Conservation (phyloP, 495 filamentous ascomycete genomes). For the Annulohypoxylon stygium region DNA sequence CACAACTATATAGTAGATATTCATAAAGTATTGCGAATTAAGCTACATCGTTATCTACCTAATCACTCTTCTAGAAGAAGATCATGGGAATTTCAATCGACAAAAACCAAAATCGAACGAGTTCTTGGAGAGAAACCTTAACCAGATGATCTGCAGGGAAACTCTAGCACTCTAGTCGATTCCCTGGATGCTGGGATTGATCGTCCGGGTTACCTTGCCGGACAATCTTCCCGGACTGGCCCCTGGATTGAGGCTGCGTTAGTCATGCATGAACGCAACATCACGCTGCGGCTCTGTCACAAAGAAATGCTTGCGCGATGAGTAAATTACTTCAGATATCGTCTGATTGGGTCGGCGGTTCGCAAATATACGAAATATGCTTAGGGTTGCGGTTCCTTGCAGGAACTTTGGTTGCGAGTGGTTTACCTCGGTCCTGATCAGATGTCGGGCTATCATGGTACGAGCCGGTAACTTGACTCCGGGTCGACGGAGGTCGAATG, state of each 20-base stretch:
- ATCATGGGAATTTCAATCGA: neutral
- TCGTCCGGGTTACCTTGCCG: conserved; percentile 1
- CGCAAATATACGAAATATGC: neutral
- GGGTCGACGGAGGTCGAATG: too few relatives aligned
- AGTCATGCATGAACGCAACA: conserved; percentile 1
- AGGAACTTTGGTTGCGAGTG: neutral
- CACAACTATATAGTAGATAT: neutral
- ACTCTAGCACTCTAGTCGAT: conserved; percentile 3
- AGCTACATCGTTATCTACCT: neutral
- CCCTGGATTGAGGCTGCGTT: neutral
- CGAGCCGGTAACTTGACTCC: neutral
- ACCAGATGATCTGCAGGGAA: neutral
- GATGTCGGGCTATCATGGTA: neutral
- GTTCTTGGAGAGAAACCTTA: neutral
- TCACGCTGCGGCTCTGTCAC: conserved; percentile 1
- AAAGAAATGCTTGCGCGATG: neutral
- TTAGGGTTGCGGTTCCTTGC: neutral
- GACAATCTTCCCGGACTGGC: neutral
- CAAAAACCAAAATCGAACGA: neutral
- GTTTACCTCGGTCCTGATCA: neutral
- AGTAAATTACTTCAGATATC: neutral
- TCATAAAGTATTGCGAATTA: neutral
- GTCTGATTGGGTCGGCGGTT: neutral
- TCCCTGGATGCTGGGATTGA: neutral
- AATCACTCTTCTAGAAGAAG: neutral